Evolutionary conservation across 2,329 filamentous ascomycete species (phyloP), one percentile per base, ranked within the genome.

Genomic region (Trichophyton rubrum): DNA sequence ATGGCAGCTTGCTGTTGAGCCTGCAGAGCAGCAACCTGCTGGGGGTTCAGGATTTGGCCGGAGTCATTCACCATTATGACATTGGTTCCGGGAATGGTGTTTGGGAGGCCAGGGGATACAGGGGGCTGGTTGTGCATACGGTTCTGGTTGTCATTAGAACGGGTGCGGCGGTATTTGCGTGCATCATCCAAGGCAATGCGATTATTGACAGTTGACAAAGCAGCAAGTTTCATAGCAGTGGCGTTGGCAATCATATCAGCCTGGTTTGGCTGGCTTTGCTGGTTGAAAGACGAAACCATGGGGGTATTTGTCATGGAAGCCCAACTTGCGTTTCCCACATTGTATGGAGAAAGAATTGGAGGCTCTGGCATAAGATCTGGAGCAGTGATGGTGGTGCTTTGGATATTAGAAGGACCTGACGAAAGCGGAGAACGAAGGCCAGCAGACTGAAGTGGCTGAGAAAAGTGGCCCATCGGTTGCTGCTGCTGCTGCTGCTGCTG

Each of bases 161-260:
- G 85, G 66, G 90, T 85, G 62, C 92, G 88, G 65, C 93, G 89
- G 75, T 93, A 97, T 76, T 97, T 97, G 70, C 91, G 89, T 64
- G 95, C 92, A 72, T 99, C 93, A 69, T 99, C 93, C 62, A 99
- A 80, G 59, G 93, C 91, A 69, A 99, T 96, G 47, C 93, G 88
- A 74, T 97, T 99, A 78, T 97, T 99, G 57, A 99, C 93, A 2
- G 93, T 99, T 3, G 92, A 97, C 53, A 99, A 80, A 17, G 93
- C 93, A 53, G 93, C 93, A 58, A 99, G 82, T 74, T 99, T 99
- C 93, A 99, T 99, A 22, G 93, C 93, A 15, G 93, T 97, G 27
- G 93, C 93, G 71, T 97, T 99, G 62, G 93, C 93, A 61, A 99
- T 88, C 92, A 97, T 97, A 70, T 99, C 93, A 15, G 90, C 91